A percentile compares a stretch with the other conserved stretches of the same genome.
These are phyloP conservation scores for Didymella sp. DNA, from an alignment of 2,329 filamentous ascomycete species.

Conservation along the genomic window DNA sequence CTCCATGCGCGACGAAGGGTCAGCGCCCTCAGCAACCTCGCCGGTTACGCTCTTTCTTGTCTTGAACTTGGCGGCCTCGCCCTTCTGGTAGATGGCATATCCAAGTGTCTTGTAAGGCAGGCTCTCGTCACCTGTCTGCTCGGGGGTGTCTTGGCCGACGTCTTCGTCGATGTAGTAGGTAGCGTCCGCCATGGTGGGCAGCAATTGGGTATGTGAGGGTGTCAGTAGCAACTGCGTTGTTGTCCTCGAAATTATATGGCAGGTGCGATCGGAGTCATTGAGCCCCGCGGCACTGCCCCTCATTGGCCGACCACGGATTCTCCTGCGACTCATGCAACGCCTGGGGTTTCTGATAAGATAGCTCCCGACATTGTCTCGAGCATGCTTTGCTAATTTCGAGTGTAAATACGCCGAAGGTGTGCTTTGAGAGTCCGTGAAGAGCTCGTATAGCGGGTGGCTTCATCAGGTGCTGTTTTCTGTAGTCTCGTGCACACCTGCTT, in stretches of 20 bases:
- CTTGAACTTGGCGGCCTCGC: constrained; percentile 68
- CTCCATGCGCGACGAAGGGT: constrained; percentile 67
- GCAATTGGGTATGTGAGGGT: constrained; percentile 33
- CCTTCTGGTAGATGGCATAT: constrained; percentile 76
- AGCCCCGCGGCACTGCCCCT: constrained; percentile 26
- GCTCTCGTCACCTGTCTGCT: constrained; percentile 70
- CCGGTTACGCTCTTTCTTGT: constrained; percentile 63
- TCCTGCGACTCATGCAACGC: constrained; percentile 31
- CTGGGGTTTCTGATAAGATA: constrained; percentile 29
- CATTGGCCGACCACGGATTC: constrained; percentile 20
- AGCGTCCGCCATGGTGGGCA: constrained; percentile 47
- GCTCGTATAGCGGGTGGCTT: neutral
- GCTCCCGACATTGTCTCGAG: constrained; percentile 1
- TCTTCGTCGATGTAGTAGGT: constrained; percentile 82
- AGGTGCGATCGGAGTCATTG: constrained; percentile 29
- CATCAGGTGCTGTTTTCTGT: neutral
- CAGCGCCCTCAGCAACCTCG: constrained; percentile 55
- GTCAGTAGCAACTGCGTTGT: constrained; percentile 26
- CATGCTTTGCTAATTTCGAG: neutral
- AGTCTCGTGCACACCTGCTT: constrained; percentile 13
- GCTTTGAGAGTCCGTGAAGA: neutral
- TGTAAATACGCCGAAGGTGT: neutral
- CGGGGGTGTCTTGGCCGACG: constrained; percentile 72
- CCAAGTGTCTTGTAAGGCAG: constrained; percentile 83
- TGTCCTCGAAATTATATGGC: constrained; percentile 36